Evolutionary conservation across 257 asterid genomes (phyloP).

Genomic region (Osmanthus fragrans): DNA sequence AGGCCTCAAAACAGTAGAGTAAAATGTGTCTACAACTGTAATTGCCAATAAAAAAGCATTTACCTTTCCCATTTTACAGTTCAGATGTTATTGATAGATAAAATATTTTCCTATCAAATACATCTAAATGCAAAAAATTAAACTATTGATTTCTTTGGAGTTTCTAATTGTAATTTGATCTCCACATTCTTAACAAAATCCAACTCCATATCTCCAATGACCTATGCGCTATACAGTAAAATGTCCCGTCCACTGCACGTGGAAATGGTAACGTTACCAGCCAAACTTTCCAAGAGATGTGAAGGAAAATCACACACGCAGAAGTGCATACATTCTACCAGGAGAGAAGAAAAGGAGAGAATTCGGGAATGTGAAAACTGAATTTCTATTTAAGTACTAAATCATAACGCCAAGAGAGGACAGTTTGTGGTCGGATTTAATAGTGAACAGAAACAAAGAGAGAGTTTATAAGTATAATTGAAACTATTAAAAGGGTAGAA

Average conservation of each 20-base stretch:
- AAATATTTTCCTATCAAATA: not conserved
- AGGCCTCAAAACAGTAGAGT: not conserved
- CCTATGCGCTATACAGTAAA: not conserved
- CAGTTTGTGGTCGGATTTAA: not conserved
- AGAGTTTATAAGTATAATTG: not conserved
- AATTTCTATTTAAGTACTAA: slow-evolving; percentile 2
- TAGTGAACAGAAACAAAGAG: not conserved
- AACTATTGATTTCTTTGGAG: not conserved
- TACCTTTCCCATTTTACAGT: slow-evolving; percentile 2
- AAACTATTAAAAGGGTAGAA: not conserved
- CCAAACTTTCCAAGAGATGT: slow-evolving; percentile 12
- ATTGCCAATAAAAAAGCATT: not conserved
- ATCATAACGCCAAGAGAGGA: not conserved
- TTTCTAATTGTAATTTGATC: not conserved
- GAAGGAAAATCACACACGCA: not conserved
- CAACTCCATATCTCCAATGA: slow-evolving; percentile 4
- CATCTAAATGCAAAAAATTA: no score
- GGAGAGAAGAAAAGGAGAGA: not conserved
- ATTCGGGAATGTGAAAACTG: slow-evolving; percentile 2
- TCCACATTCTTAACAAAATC: slow-evolving; percentile 7
- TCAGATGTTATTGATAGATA: not conserved
- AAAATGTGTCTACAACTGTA: not conserved
- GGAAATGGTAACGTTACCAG: not conserved
- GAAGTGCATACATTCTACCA: slow-evolving; percentile 2
- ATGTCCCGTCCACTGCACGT: not conserved